Evolutionary conservation across 2,329 filamentous ascomycete species (phyloP).

Genomic region (Ophiostoma angusticollis): DNA sequence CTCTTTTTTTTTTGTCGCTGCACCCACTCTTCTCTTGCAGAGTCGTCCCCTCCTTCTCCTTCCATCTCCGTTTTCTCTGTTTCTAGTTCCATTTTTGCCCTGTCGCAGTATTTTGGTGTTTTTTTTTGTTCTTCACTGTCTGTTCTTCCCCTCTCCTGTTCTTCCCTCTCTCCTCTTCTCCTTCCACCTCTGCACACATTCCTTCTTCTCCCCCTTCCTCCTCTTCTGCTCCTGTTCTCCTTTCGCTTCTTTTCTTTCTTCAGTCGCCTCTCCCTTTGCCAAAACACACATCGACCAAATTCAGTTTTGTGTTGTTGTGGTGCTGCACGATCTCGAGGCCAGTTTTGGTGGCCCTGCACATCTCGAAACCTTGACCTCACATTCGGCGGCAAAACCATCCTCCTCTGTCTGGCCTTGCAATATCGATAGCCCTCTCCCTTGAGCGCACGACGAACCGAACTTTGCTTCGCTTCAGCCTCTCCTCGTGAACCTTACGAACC

Average conservation of each 20-base stretch:
- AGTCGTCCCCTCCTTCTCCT: not conserved
- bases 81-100: not conserved
- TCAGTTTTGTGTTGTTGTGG: slow-evolving; percentile 27
- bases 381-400: too few relatives aligned
- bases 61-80: not conserved
- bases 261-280: not conserved
- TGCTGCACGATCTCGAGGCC: too few relatives aligned
- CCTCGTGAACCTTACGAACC: too few relatives aligned
- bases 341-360: not conserved
- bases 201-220: slow-evolving; percentile 1
- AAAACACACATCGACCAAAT: slow-evolving; percentile 22
- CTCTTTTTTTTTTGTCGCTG: not conserved
- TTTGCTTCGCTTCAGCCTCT: too few relatives aligned
- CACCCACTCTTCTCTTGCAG: not conserved
- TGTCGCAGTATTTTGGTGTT: too few relatives aligned
- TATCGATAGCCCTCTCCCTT: too few relatives aligned
- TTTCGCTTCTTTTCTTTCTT: slow-evolving; percentile 1
- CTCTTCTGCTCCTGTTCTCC: not conserved
- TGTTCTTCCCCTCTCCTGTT: slow-evolving; percentile 1
- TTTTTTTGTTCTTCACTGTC: not conserved
- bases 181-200: too few relatives aligned
- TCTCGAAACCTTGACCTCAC: not conserved
- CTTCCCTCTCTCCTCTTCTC: slow-evolving; percentile 5
- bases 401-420: too few relatives aligned
- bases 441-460: too few relatives aligned